phyloP scores from a whole-genome alignment of 129 eudicot species.

The Lactuca sativa region DNA sequence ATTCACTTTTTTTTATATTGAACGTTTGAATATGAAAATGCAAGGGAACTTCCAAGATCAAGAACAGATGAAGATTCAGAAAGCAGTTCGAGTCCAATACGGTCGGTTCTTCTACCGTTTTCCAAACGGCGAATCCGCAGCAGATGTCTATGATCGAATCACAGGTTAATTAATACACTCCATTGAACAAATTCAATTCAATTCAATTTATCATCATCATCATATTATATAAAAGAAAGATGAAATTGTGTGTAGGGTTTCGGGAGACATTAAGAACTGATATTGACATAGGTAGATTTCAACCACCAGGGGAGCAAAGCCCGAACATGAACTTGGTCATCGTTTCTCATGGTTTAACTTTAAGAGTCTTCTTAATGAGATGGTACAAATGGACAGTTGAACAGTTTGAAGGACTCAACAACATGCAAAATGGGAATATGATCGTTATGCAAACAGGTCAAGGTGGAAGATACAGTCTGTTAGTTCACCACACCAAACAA shows the following conservation, averaged over 20 bases:
- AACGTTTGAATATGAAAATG: neutral
- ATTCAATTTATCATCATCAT: no score
- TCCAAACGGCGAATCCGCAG: conserved; percentile 88
- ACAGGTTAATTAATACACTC: conserved; percentile 47
- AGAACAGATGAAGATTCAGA: conserved; percentile 76
- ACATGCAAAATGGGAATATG: conserved; percentile 59
- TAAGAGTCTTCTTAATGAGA: conserved; percentile 78
- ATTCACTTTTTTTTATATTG: no score
- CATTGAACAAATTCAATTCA: neutral
- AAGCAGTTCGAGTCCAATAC: conserved; percentile 55
- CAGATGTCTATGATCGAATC: conserved; percentile 86
- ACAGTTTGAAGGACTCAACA: conserved; percentile 74
- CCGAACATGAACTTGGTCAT: conserved; percentile 81
- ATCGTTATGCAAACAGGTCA: conserved; percentile 78
- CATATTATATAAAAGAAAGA: no score
- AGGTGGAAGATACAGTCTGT: conserved; percentile 84
- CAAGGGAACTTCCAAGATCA: conserved; percentile 79
- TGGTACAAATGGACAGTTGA: conserved; percentile 93
- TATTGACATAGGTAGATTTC: conserved; percentile 79
- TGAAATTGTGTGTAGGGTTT: conserved; percentile 48
- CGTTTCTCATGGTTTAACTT: conserved; percentile 76
- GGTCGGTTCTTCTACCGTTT: conserved; percentile 84
- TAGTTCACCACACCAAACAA: conserved; percentile 68
- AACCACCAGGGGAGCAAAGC: conserved; percentile 83
- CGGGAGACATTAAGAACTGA: conserved; percentile 79